Conservation (phyloP, 441 rosid species). For the Pelargonium cotyledonis region DNA sequence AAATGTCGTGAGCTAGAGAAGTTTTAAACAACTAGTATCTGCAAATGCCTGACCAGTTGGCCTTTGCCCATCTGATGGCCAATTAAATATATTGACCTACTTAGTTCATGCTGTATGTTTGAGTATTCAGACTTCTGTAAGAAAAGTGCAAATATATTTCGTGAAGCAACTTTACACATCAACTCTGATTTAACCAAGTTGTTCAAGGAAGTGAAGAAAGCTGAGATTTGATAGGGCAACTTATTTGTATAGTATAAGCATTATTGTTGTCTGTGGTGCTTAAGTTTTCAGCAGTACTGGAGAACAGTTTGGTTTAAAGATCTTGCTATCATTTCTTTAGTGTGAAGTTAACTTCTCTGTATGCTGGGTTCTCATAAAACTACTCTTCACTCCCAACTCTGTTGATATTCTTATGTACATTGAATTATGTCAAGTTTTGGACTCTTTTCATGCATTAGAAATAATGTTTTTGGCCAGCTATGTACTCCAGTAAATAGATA, state of each 20-base stretch:
- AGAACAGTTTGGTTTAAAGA: neutral
- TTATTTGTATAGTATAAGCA: neutral
- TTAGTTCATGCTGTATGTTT: neutral
- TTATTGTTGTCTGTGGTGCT: neutral
- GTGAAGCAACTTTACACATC: conserved; percentile 1
- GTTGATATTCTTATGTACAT: neutral
- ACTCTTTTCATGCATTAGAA: conserved; percentile 1
- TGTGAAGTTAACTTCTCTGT: neutral
- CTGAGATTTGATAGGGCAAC: neutral
- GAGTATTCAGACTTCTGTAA: neutral
- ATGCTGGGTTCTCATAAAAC: neutral
- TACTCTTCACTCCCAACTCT: neutral
- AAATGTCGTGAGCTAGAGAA: neutral
- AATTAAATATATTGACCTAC: neutral
- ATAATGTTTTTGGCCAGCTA: neutral
- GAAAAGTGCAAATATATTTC: neutral
- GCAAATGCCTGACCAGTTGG: neutral
- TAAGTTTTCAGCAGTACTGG: neutral
- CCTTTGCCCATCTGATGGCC: neutral
- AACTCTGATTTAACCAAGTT: neutral
- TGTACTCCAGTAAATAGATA: neutral
- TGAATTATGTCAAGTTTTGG: neutral
- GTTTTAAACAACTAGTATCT: neutral
- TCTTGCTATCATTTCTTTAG: neutral
- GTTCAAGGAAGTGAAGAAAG: neutral